A percentile compares a stretch with the other conserved stretches of the same genome.
phyloP scores from a whole-genome alignment of 2,329 filamentous ascomycete genomes.

The Dothideomycetes sp. region DNA sequence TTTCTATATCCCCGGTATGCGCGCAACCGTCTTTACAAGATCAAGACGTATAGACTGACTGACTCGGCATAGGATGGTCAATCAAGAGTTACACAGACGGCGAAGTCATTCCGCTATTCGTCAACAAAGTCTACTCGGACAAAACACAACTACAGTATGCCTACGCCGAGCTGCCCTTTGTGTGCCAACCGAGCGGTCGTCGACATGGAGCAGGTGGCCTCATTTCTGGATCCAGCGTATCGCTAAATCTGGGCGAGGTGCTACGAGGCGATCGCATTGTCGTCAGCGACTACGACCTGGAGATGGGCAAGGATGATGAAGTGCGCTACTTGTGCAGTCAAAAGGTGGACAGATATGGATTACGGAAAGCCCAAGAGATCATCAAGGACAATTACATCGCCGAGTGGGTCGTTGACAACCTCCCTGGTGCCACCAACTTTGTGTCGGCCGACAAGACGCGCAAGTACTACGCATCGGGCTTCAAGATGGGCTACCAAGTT shows the following conservation, averaged over 20 bases:
- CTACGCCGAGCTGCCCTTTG: slow-evolving; percentile 80
- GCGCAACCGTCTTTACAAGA: slow-evolving; percentile 12
- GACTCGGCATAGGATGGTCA: slow-evolving; percentile 57
- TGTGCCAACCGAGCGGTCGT: slow-evolving; percentile 67
- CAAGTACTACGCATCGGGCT: slow-evolving; percentile 84
- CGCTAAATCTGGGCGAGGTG: slow-evolving; percentile 78
- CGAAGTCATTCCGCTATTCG: slow-evolving; percentile 72
- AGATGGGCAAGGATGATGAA: slow-evolving; percentile 65
- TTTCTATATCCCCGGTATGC: slow-evolving; percentile 77
- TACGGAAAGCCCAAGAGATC: slow-evolving; percentile 61
- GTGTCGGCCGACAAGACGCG: slow-evolving; percentile 74
- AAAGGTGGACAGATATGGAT: slow-evolving; percentile 53
- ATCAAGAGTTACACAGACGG: slow-evolving; percentile 68
- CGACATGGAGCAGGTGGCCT: slow-evolving; percentile 57
- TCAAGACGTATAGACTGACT: slow-evolving; percentile 10
- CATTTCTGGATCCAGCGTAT: slow-evolving; percentile 66
- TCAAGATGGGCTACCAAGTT: slow-evolving; percentile 76
- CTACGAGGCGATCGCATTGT: slow-evolving; percentile 78
- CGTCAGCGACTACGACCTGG: slow-evolving; percentile 72
- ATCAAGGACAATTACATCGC: slow-evolving; percentile 74
- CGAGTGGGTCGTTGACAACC: slow-evolving; percentile 89
- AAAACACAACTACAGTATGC: slow-evolving; percentile 85
- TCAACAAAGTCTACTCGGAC: slow-evolving; percentile 88
- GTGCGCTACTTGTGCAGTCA: slow-evolving; percentile 65
- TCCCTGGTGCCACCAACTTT: slow-evolving; percentile 81